A percentile compares a stretch with the other conserved stretches of the same genome.
phyloP scores from a whole-genome alignment of 805 yeast species.

The Yarrowia bubula region DNA sequence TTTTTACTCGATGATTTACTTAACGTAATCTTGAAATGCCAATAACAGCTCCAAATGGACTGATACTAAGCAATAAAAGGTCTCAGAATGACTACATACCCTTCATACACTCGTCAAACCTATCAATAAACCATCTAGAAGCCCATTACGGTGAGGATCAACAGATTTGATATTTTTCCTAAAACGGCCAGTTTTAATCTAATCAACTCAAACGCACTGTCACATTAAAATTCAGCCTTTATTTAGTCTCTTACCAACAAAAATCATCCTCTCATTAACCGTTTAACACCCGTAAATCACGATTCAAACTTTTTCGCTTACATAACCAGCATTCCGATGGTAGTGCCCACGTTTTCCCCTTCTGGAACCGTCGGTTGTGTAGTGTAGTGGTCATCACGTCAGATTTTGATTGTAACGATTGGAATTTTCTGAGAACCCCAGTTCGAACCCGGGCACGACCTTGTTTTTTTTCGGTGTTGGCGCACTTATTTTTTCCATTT shows the following conservation, averaged over 20 bases:
- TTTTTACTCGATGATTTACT: too few species aligned
- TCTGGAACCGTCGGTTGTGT: constrained; percentile 10
- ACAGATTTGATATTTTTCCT: too few species aligned
- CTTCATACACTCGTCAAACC: too few species aligned
- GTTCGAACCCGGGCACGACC: constrained; percentile 27
- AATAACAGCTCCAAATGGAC: too few species aligned
- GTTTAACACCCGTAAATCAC: background rate
- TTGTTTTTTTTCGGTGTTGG: background rate
- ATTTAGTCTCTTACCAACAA: background rate
- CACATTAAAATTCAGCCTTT: background rate
- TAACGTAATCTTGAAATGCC: too few species aligned
- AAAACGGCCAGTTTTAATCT: too few species aligned
- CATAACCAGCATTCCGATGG: background rate
- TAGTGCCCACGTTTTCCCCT: background rate
- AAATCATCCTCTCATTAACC: background rate
- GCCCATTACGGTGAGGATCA: too few species aligned
- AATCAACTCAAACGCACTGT: too few species aligned
- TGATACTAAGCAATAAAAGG: too few species aligned
- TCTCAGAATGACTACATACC: too few species aligned
- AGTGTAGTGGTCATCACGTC: constrained; percentile 26
- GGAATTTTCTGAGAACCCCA: constrained; percentile 23
- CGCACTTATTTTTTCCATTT: background rate
- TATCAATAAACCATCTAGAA: too few species aligned
- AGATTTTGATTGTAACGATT: constrained; percentile 4
- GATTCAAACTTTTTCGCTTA: background rate